phyloP scores from a whole-genome alignment of 2,329 filamentous ascomycete species.

The Exophiala lecanii-corni region DNA sequence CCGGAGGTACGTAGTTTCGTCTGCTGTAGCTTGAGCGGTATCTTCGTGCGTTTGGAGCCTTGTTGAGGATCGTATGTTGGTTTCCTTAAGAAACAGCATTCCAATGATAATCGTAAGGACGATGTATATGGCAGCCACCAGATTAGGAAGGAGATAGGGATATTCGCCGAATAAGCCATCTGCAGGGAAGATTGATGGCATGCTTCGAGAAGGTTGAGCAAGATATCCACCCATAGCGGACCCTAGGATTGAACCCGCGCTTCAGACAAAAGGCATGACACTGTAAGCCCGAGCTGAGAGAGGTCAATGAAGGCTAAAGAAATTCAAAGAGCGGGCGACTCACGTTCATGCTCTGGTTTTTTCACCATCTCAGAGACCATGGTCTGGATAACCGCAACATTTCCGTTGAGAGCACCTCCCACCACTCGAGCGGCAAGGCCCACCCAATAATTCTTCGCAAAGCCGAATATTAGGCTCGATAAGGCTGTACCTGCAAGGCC shows the following conservation, averaged over 20 bases:
- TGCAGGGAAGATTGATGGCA: slow-evolving; percentile 4
- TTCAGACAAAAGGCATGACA: slow-evolving; percentile 12
- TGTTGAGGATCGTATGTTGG: not conserved
- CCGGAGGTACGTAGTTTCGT: slow-evolving; percentile 7
- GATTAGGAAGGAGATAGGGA: slow-evolving; percentile 12
- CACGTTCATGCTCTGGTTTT: slow-evolving; percentile 47
- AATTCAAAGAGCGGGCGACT: slow-evolving; percentile 2
- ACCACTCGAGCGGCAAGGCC: slow-evolving; percentile 39
- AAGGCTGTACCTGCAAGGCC: slow-evolving; percentile 35
- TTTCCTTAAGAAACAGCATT: slow-evolving; percentile 8
- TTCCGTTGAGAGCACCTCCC: slow-evolving; percentile 67
- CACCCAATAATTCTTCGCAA: slow-evolving; percentile 40
- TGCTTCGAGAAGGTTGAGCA: slow-evolving; percentile 4
- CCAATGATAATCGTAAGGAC: slow-evolving; percentile 4
- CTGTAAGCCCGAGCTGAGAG: slow-evolving; percentile 7
- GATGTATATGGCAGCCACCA: slow-evolving; percentile 8
- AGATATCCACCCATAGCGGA: slow-evolving; percentile 11
- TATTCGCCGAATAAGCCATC: slow-evolving; percentile 10
- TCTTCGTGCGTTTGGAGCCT: not conserved
- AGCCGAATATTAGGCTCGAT: slow-evolving; percentile 39
- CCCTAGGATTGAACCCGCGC: slow-evolving; percentile 7
- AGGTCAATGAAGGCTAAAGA: slow-evolving; percentile 1
- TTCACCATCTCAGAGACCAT: slow-evolving; percentile 67
- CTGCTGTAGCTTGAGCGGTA: not conserved
- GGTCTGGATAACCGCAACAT: slow-evolving; percentile 67